These are phyloP conservation scores for Aspergillus incahuasiensis DNA, from an alignment of 495 filamentous ascomycete species.

Conservation along the genomic window DNA sequence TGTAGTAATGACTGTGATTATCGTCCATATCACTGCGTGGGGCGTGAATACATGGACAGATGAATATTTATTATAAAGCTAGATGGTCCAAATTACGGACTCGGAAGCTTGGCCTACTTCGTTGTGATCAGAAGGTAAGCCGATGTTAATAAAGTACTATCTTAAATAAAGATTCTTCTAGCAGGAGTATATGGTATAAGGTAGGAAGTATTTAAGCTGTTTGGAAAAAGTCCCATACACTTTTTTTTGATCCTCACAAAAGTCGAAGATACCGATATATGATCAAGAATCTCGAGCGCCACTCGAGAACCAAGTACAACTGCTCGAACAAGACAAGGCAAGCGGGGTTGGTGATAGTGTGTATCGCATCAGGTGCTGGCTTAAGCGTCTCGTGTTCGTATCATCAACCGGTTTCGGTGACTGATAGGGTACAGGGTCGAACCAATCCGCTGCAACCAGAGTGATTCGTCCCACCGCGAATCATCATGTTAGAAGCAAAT, in stretches of 20 bases:
- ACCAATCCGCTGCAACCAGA: neutral
- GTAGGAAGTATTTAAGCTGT: neutral
- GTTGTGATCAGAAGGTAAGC: neutral
- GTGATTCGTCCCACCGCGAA: constrained; percentile 6
- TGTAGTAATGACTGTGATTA: no score
- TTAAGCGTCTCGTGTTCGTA: neutral
- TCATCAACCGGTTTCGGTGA: neutral
- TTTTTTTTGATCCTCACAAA: constrained; percentile 14
- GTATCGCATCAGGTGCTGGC: neutral
- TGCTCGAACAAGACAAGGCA: neutral
- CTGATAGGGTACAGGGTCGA: neutral
- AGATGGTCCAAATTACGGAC: no score
- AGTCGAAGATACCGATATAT: constrained; percentile 5
- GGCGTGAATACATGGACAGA: no score
- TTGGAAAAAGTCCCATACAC: constrained; percentile 2
- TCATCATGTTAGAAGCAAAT: constrained; percentile 1
- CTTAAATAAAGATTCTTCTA: neutral
- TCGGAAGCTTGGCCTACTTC: neutral
- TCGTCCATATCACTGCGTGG: no score
- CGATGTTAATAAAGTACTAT: neutral
- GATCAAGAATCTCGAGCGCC: constrained; percentile 7
- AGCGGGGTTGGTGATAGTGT: neutral
- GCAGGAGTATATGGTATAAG: neutral
- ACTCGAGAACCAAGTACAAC: neutral
- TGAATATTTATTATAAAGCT: no score